phyloP scores from a whole-genome alignment of 768 basidiomycete genomes.

The Tricholoma sp. region DNA sequence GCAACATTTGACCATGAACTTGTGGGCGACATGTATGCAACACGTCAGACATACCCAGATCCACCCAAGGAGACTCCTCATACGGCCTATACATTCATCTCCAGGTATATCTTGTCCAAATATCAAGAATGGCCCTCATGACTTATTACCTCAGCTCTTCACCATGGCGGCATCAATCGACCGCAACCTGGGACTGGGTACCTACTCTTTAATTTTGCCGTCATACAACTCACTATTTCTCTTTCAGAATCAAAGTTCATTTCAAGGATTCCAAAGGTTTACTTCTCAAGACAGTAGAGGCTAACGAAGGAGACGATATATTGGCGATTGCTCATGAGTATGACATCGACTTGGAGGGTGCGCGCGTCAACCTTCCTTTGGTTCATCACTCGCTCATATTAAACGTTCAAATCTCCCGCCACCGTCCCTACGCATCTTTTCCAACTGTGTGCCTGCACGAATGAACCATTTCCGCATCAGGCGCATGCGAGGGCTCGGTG shows the following conservation, averaged over 20 bases:
- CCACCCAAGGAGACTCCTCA: too few species aligned
- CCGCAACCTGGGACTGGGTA: slow-evolving; percentile 49
- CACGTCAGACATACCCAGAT: too few species aligned
- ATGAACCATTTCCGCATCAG: slow-evolving; percentile 34
- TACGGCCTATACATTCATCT: too few species aligned
- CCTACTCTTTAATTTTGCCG: background rate
- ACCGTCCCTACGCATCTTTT: background rate
- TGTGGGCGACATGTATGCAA: too few species aligned
- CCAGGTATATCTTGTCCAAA: too few species aligned
- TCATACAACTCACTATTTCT: background rate
- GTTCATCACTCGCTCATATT: background rate
- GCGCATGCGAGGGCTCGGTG: slow-evolving; percentile 94
- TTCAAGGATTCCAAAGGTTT: slow-evolving; percentile 88
- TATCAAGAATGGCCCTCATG: too few species aligned
- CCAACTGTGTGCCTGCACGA: too few species aligned
- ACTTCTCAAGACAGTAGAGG: slow-evolving; percentile 84
- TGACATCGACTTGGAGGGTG: slow-evolving; percentile 94
- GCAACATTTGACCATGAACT: too few species aligned
- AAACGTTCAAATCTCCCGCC: too few species aligned
- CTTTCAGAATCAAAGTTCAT: slow-evolving; percentile 72
- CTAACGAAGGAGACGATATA: slow-evolving; percentile 90
- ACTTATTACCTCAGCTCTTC: too few species aligned
- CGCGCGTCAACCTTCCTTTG: slow-evolving; percentile 14
- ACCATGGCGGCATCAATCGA: too few species aligned
- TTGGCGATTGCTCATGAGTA: slow-evolving; percentile 90